Conservation (phyloP, 2,329 filamentous ascomycete genomes). For the Fusarium musae region DNA sequence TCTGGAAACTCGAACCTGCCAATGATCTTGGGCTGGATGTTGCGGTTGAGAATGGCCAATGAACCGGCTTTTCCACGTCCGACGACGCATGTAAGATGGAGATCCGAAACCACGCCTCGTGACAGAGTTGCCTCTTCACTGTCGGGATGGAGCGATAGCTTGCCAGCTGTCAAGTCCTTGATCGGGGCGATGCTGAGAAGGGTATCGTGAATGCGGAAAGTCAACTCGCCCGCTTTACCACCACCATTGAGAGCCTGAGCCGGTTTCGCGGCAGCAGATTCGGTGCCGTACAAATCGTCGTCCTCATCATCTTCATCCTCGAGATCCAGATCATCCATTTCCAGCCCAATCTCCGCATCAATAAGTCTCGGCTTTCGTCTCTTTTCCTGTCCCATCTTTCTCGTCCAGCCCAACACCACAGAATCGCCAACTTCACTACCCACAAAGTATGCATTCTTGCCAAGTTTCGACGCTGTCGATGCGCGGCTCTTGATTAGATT, state of each 20-base stretch:
- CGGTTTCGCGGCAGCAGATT: slow-evolving; percentile 69
- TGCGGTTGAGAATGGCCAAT: slow-evolving; percentile 80
- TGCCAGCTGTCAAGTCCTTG: slow-evolving; percentile 77
- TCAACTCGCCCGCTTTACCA: slow-evolving; percentile 70
- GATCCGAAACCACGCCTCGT: slow-evolving; percentile 63
- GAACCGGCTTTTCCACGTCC: slow-evolving; percentile 75
- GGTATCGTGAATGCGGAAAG: slow-evolving; percentile 80
- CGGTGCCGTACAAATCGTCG: slow-evolving; percentile 70
- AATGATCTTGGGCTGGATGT: slow-evolving; percentile 78
- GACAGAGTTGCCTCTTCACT: slow-evolving; percentile 57
- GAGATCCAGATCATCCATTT: slow-evolving; percentile 62
- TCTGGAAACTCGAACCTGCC: slow-evolving; percentile 78
- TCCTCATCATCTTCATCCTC: slow-evolving; percentile 73
- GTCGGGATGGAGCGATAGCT: slow-evolving; percentile 56
- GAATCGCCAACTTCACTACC: slow-evolving; percentile 89
- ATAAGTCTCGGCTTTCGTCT: slow-evolving; percentile 71
- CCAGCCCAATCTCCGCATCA: slow-evolving; percentile 63
- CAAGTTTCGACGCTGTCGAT: slow-evolving; percentile 76
- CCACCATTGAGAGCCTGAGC: slow-evolving; percentile 53
- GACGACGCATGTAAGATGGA: slow-evolving; percentile 69
- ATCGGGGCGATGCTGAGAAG: slow-evolving; percentile 84
- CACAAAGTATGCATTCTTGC: slow-evolving; percentile 78
- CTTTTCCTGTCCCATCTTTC: slow-evolving; percentile 71
- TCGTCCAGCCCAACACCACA: slow-evolving; percentile 81
- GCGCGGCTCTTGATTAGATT: slow-evolving; percentile 68